These are phyloP conservation scores for Microstegium vimineum DNA, from an alignment of 176 grass and related monocot genomes.

Conservation along the genomic window DNA sequence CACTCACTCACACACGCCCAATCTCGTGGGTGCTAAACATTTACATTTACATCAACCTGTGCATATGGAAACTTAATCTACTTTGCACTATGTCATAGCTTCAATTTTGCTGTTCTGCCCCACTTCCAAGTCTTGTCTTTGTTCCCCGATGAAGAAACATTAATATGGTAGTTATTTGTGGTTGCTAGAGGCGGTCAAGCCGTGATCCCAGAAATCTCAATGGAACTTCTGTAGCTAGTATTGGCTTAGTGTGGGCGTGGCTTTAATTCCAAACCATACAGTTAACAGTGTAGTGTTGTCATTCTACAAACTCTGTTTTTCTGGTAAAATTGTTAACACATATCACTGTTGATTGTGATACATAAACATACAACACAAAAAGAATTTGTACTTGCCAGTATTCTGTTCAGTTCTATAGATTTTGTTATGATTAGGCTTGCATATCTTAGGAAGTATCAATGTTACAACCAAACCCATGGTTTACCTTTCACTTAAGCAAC, in stretches of 20 bases:
- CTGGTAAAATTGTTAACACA: background rate
- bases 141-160: background rate
- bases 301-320: background rate
- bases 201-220: background rate
- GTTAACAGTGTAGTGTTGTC: background rate
- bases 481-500: conserved; percentile 4
- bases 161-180: background rate
- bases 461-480: background rate
- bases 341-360: background rate
- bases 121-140: background rate
- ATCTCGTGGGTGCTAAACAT: background rate
- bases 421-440: background rate
- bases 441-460: background rate
- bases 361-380: background rate
- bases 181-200: background rate
- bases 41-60: background rate
- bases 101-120: background rate
- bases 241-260: background rate
- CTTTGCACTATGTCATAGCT: background rate
- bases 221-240: background rate
- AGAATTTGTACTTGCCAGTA: background rate
- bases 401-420: background rate
- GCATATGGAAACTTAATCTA: background rate
- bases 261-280: background rate
- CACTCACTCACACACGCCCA: background rate